These are phyloP conservation scores for Solanum ossicruentum DNA, from an alignment of 257 asterid species.

Conservation along the genomic window DNA sequence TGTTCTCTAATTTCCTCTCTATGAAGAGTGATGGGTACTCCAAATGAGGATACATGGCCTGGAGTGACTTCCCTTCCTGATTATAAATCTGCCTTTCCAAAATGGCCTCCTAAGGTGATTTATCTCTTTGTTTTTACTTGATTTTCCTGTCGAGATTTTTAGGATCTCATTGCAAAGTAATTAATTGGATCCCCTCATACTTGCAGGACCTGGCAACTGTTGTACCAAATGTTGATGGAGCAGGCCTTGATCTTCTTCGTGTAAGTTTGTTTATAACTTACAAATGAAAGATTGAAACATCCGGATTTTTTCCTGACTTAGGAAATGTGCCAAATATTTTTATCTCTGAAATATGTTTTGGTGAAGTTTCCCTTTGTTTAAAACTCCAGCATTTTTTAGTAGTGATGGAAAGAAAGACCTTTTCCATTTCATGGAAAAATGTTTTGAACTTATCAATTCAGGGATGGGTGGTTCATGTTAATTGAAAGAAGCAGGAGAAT, in stretches of 20 bases:
- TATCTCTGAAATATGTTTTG: not conserved
- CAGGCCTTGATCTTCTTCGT: conserved; percentile 74
- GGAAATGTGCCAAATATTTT: not conserved
- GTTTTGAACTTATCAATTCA: not conserved
- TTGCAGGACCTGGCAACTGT: conserved; percentile 63
- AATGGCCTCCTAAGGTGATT: conserved; percentile 72
- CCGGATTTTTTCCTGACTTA: not conserved
- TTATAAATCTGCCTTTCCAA: conserved; percentile 75
- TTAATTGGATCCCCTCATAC: not conserved
- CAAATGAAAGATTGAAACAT: not conserved
- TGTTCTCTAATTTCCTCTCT: conserved; percentile 5
- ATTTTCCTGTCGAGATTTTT: not conserved
- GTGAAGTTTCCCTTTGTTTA: not conserved
- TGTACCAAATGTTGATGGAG: conserved; percentile 65
- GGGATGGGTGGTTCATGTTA: not conserved
- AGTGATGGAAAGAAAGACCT: not conserved
- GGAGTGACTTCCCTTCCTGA: conserved; percentile 96
- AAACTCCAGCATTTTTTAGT: not conserved
- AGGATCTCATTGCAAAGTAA: not conserved
- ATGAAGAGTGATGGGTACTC: conserved; percentile 84
- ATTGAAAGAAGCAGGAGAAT: not conserved
- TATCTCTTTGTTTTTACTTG: not conserved
- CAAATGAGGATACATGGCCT: conserved; percentile 91
- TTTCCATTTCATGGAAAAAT: not conserved
- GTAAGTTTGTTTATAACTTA: conserved; percentile 34